Conservation (phyloP, 2,329 filamentous ascomycete species). For the Calonectria multiphialidica region DNA sequence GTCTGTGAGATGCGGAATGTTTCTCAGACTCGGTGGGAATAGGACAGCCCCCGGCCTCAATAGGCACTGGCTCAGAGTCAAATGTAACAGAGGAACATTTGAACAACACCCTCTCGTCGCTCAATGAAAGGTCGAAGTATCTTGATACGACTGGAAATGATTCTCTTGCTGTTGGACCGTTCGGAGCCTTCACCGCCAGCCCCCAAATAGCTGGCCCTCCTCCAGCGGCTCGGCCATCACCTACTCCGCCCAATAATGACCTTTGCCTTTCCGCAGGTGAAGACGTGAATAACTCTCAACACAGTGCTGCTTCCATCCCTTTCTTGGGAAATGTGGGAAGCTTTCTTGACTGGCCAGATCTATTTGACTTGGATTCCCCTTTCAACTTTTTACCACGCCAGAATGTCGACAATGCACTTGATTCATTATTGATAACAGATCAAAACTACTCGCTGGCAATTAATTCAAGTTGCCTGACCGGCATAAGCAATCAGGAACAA, state of each 20-base stretch:
- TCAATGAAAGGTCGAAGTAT: neutral
- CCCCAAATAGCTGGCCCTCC: neutral
- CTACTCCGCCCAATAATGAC: neutral
- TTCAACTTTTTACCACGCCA: neutral
- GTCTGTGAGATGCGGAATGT: neutral
- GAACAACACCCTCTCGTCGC: neutral
- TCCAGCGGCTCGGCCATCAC: neutral
- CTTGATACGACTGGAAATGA: neutral
- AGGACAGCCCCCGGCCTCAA: neutral
- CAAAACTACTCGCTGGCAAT: neutral
- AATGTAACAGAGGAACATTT: too few species aligned
- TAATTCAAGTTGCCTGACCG: too few species aligned
- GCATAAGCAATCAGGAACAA: neutral
- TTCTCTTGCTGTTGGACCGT: neutral
- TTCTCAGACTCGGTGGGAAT: neutral
- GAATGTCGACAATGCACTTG: neutral
- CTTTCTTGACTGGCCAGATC: slow-evolving; percentile 18
- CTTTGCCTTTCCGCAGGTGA: neutral
- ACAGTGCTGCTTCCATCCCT: neutral
- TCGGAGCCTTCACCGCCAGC: slow-evolving; percentile 3
- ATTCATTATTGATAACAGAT: neutral
- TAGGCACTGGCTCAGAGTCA: neutral
- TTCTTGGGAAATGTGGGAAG: neutral
- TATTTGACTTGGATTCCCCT: slow-evolving; percentile 18
- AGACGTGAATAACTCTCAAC: neutral